phyloP scores from a whole-genome alignment of 2,329 filamentous ascomycete species.

The Waltergamsia citrina region DNA sequence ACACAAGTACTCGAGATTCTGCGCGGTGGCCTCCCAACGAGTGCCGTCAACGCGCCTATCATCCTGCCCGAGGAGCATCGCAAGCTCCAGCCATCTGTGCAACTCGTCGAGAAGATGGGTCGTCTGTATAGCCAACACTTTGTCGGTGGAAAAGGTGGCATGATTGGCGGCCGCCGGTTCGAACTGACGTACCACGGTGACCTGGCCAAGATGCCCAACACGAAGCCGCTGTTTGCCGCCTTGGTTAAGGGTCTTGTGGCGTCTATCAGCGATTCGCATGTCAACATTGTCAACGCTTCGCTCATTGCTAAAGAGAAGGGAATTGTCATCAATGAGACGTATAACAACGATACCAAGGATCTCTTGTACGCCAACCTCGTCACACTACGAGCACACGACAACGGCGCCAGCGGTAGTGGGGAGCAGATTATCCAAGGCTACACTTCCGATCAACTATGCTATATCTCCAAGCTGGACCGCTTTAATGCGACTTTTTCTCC shows the following conservation, averaged over 20 bases:
- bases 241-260: constrained; percentile 67
- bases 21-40: constrained; percentile 61
- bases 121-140: constrained; percentile 72
- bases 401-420: constrained; percentile 11
- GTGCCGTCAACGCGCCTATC: constrained; percentile 71
- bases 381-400: constrained; percentile 49
- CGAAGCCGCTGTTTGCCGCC: constrained; percentile 69
- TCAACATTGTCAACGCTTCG: constrained; percentile 77
- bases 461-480: constrained; percentile 63
- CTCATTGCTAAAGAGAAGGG: constrained; percentile 69
- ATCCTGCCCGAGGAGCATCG: constrained; percentile 74
- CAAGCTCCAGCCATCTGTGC: constrained; percentile 68
- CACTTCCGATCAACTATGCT: constrained; percentile 51
- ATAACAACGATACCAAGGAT: constrained; percentile 46
- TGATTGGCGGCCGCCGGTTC: constrained; percentile 56
- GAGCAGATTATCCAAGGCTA: constrained; percentile 54
- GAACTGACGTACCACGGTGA: constrained; percentile 72
- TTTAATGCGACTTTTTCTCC: constrained; percentile 69
- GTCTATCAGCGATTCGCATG: constrained; percentile 57
- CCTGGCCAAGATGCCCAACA: constrained; percentile 61
- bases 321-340: constrained; percentile 67
- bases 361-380: constrained; percentile 62
- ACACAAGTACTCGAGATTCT: constrained; percentile 70
- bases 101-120: constrained; percentile 71
- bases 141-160: constrained; percentile 28